A percentile compares a stretch with the other conserved stretches of the same genome.
Conservation (phyloP, 805 yeast genomes). For the Ascoidea rubescens region DNA sequence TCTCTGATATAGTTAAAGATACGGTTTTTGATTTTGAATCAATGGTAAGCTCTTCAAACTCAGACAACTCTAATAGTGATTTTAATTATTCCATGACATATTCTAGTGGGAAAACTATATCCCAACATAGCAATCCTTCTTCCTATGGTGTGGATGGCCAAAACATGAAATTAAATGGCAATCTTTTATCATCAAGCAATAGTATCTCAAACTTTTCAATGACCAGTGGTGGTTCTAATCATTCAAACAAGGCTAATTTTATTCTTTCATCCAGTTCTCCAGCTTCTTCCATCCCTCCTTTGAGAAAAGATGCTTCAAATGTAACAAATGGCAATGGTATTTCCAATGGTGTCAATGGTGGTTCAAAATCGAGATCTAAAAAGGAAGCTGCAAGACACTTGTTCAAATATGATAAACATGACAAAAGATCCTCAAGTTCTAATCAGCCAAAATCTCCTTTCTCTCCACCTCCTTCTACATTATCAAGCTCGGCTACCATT, state of each 20-base stretch:
- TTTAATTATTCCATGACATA: neutral
- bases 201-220: neutral
- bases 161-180: neutral
- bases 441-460: neutral
- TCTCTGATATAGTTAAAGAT: slow-evolving; percentile 7
- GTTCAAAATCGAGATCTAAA: slow-evolving; percentile 1
- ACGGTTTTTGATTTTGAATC: slow-evolving; percentile 8
- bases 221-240: neutral
- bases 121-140: neutral
- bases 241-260: neutral
- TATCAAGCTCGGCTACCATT: neutral
- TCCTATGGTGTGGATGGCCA: no score
- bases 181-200: neutral
- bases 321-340: neutral
- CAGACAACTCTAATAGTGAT: neutral
- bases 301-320: neutral
- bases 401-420: neutral
- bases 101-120: neutral
- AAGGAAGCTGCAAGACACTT: slow-evolving; percentile 2
- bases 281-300: neutral
- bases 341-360: neutral
- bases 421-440: neutral
- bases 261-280: neutral
- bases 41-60: neutral
- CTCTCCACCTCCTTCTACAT: neutral